phyloP scores from a whole-genome alignment of 2,329 filamentous ascomycete species.

The Fusarium longipes region DNA sequence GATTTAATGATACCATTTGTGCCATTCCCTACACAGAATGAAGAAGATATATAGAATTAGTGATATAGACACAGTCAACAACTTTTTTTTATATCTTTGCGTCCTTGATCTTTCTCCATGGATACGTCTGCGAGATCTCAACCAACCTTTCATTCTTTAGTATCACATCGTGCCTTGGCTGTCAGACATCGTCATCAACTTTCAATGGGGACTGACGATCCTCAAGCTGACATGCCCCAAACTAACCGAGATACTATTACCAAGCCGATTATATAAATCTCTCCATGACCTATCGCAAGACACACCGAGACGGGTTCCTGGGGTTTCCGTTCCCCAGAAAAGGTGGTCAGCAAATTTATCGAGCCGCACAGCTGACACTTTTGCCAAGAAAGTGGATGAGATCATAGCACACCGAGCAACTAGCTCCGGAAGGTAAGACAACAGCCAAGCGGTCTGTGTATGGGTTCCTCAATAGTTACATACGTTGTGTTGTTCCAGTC shows the following conservation, averaged over 20 bases:
- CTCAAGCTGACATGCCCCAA: neutral
- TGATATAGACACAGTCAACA: too few relatives aligned
- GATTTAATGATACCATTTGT: constrained; percentile 3
- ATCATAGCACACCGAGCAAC: neutral
- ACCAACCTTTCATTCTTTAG: too few relatives aligned
- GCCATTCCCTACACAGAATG: too few relatives aligned
- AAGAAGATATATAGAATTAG: too few relatives aligned
- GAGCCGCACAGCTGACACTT: neutral
- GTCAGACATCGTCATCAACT: neutral
- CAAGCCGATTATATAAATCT: neutral
- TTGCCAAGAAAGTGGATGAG: neutral
- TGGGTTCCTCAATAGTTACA: neutral
- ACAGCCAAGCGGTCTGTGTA: neutral
- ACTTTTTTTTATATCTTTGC: too few relatives aligned
- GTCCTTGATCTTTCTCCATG: too few relatives aligned
- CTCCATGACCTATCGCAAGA: neutral
- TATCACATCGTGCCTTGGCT: neutral
- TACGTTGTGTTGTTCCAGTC: too few relatives aligned
- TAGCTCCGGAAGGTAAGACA: neutral
- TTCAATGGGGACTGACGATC: too few relatives aligned
- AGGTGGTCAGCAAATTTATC: constrained; percentile 1
- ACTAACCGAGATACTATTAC: neutral
- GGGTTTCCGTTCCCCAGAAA: neutral
- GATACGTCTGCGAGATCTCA: too few relatives aligned
- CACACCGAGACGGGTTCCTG: neutral